Evolutionary conservation across 768 basidiomycete species (phyloP).

Genomic region (Trametes gibbosa): DNA sequence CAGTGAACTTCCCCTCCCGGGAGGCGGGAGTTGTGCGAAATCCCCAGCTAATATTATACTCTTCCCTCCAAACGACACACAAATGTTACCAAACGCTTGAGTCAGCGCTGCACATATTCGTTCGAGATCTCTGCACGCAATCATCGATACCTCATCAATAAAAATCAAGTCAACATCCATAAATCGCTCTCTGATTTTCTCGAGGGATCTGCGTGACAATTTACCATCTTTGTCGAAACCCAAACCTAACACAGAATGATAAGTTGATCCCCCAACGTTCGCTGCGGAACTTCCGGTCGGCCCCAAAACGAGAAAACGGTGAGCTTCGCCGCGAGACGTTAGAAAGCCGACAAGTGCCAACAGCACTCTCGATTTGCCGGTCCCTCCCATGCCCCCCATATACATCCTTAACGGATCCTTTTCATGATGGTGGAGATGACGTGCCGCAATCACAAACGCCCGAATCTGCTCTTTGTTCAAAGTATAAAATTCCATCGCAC

Average conservation of each 20-base stretch:
- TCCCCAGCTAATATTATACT: slow-evolving; percentile 40
- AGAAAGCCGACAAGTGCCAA: slow-evolving; percentile 18
- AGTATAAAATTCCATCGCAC: background rate
- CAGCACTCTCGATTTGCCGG: slow-evolving; percentile 24
- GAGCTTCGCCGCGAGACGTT: background rate
- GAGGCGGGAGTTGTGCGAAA: slow-evolving; percentile 42
- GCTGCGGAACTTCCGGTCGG: slow-evolving; percentile 25
- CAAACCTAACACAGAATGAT: slow-evolving; percentile 21
- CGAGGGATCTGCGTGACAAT: background rate
- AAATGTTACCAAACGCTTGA: slow-evolving; percentile 13
- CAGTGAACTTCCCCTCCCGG: slow-evolving; percentile 21
- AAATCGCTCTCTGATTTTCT: background rate
- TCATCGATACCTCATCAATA: slow-evolving; percentile 47
- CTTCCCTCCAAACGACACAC: slow-evolving; percentile 36
- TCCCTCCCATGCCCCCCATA: slow-evolving; percentile 25
- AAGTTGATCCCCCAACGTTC: slow-evolving; percentile 22
- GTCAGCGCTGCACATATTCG: slow-evolving; percentile 26
- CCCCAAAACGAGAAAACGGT: slow-evolving; percentile 20
- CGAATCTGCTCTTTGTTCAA: background rate
- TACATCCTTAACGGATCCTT: slow-evolving; percentile 21
- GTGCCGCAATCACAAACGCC: background rate
- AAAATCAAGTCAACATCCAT: slow-evolving; percentile 39
- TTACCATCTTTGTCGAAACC: background rate
- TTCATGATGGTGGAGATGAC: background rate
- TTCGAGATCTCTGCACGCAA: slow-evolving; percentile 31